phyloP scores from a whole-genome alignment of 108 stramenopile genomes.

The Aurantiochytrium sp. region DNA sequence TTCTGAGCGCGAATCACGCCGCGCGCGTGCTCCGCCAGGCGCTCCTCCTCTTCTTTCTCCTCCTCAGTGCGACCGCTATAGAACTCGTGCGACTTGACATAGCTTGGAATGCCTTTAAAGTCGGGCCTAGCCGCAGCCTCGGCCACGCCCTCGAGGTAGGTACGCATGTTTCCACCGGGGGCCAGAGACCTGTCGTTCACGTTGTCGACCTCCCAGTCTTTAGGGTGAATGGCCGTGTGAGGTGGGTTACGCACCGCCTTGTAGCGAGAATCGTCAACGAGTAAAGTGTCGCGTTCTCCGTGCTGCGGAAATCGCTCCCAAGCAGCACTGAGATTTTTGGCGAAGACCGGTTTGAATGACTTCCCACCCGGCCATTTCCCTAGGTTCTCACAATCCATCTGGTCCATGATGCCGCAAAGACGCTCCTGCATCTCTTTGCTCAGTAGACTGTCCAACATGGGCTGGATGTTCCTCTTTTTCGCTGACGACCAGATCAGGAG shows the following conservation, averaged over 20 bases:
- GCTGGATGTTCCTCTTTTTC: neutral
- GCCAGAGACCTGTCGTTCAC: neutral
- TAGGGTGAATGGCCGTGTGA: slow-evolving; percentile 7
- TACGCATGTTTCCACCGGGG: neutral
- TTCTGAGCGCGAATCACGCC: neutral
- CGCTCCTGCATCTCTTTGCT: neutral
- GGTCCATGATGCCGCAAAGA: neutral
- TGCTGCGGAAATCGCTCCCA: neutral
- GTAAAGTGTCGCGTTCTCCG: neutral
- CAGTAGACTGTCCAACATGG: neutral
- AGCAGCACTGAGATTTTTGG: neutral
- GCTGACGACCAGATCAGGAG: slow-evolving; percentile 12
- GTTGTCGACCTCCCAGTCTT: neutral
- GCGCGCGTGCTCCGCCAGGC: neutral
- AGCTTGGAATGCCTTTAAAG: neutral
- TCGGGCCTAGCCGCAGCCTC: neutral
- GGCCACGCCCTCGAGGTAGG: neutral
- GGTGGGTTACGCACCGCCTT: slow-evolving; percentile 7
- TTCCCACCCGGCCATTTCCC: neutral
- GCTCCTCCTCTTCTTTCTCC: neutral
- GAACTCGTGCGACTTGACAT: neutral
- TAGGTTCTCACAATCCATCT: neutral
- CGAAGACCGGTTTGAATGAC: neutral
- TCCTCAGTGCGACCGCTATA: neutral
- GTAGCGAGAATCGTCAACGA: slow-evolving; percentile 1